Conservation (phyloP, 208 protist genomes). For the Trichomonas tenax region DNA sequence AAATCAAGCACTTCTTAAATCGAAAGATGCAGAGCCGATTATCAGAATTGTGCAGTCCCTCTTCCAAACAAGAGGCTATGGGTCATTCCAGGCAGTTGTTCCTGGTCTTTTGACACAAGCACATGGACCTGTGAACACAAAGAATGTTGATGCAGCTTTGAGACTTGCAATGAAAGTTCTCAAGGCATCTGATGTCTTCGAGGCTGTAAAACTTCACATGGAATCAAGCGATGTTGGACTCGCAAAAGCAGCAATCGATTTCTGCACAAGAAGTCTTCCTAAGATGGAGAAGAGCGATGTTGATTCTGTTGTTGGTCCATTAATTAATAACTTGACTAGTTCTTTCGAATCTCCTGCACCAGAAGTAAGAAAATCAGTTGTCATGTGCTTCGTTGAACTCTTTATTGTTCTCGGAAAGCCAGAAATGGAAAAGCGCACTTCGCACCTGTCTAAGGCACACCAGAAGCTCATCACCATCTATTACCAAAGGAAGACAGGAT, state of each 20-base stretch:
- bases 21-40: not conserved
- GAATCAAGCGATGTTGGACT: not conserved
- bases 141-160: not conserved
- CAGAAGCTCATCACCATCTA: not conserved
- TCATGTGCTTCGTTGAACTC: not conserved
- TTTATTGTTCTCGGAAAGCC: not conserved
- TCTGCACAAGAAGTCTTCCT: not conserved
- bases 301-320: not conserved
- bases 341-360: not conserved
- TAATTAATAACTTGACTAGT: not conserved
- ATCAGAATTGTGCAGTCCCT: not conserved
- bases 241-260: not conserved
- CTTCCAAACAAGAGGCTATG: not conserved
- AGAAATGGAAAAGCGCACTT: not conserved
- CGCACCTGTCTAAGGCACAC: not conserved
- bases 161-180: not conserved
- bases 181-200: not conserved
- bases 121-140: not conserved
- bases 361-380: not conserved
- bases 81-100: not conserved
- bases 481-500: not conserved
- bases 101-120: not conserved
- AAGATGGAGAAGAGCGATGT: not conserved
- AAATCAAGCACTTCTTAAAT: not conserved
- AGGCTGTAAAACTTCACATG: not conserved